These are phyloP conservation scores for Yarrowia divulgata DNA, from an alignment of 805 yeast genomes.

Conservation along the genomic window DNA sequence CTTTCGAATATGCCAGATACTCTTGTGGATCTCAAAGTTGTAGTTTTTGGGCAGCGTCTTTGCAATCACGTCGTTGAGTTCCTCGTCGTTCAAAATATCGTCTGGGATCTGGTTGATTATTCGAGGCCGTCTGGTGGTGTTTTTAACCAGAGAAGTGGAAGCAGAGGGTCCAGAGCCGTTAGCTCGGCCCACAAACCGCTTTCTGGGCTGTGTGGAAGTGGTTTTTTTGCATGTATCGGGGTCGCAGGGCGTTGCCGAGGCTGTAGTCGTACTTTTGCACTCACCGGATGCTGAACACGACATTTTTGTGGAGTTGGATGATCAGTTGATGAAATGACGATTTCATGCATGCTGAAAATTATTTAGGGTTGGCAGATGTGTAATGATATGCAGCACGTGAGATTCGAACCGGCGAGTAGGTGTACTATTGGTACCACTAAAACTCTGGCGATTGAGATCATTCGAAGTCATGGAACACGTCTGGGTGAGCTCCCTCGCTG, in stretches of 20 bases:
- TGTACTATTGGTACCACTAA: too few species aligned
- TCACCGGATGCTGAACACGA: conserved; percentile 3
- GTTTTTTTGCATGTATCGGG: conserved; percentile 5
- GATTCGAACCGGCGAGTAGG: neutral
- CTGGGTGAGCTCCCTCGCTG: too few species aligned
- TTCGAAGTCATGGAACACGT: too few species aligned
- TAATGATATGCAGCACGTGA: neutral
- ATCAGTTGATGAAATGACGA: neutral
- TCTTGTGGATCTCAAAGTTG: conserved; percentile 94
- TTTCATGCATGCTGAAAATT: conserved; percentile 15
- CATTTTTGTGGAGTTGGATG: neutral
- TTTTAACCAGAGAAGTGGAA: conserved; percentile 34
- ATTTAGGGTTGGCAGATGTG: neutral
- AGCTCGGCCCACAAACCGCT: conserved; percentile 32
- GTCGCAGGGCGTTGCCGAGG: neutral
- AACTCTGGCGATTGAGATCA: too few species aligned
- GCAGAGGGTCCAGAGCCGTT: conserved; percentile 17
- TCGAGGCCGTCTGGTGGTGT: conserved; percentile 47
- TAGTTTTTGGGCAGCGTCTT: conserved; percentile 82
- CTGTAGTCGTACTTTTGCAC: neutral
- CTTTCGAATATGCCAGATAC: conserved; percentile 89
- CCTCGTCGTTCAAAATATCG: conserved; percentile 80
- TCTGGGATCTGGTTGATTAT: conserved; percentile 86
- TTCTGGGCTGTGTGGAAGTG: conserved; percentile 16
- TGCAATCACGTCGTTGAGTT: conserved; percentile 81